phyloP scores from a whole-genome alignment of 768 basidiomycete genomes.

The Chlorophyllum brunneum region DNA sequence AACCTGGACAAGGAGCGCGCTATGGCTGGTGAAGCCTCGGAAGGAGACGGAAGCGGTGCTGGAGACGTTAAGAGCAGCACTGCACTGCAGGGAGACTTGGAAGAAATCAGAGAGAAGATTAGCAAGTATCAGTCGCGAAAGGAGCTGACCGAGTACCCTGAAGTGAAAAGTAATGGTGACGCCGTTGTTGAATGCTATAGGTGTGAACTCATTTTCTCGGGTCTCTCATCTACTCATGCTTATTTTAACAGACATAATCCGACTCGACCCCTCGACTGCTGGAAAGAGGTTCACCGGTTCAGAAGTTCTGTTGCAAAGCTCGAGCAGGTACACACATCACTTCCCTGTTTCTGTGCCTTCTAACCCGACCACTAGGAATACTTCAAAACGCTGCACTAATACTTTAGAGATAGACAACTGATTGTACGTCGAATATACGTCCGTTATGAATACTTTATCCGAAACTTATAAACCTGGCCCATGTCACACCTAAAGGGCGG shows the following conservation, averaged over 20 bases:
- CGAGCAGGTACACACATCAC: slow-evolving; percentile 52
- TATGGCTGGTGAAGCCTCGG: slow-evolving; percentile 42
- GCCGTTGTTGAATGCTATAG: slow-evolving; percentile 73
- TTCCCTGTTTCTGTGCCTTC: slow-evolving; percentile 1
- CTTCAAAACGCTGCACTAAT: slow-evolving; percentile 53
- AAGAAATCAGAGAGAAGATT: slow-evolving; percentile 69
- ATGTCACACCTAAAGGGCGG: slow-evolving; percentile 8
- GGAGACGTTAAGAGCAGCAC: slow-evolving; percentile 56
- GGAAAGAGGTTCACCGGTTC: slow-evolving; percentile 68
- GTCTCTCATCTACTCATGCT: slow-evolving; percentile 5
- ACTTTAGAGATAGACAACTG: slow-evolving; percentile 5
- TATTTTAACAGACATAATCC: slow-evolving; percentile 40
- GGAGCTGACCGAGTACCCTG: slow-evolving; percentile 49
- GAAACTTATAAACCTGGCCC: background rate
- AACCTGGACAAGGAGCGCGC: slow-evolving; percentile 74
- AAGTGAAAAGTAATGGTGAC: slow-evolving; percentile 52
- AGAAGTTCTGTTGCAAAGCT: slow-evolving; percentile 62
- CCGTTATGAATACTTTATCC: background rate
- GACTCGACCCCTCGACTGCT: slow-evolving; percentile 64
- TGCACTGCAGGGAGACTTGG: slow-evolving; percentile 67
- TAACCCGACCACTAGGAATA: slow-evolving; percentile 44
- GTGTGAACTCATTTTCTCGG: slow-evolving; percentile 35
- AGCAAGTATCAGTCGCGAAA: slow-evolving; percentile 61
- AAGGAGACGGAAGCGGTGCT: slow-evolving; percentile 28
- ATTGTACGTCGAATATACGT: slow-evolving; percentile 2